These are phyloP conservation scores for Hypsizygus marmoreus DNA, from an alignment of 768 basidiomycete species.

Conservation along the genomic window DNA sequence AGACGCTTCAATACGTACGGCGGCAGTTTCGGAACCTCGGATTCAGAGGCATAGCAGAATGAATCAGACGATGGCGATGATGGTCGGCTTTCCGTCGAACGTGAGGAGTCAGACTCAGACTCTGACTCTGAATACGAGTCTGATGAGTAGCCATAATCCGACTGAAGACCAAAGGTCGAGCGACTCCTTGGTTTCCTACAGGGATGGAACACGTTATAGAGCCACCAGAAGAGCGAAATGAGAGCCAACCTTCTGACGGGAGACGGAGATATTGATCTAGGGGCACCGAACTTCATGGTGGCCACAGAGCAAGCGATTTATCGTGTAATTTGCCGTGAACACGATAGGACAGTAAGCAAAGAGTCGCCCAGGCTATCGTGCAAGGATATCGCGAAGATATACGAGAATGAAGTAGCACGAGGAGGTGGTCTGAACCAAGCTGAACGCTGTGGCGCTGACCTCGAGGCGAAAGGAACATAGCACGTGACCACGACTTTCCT, in stretches of 20 bases:
- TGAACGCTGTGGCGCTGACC: no score
- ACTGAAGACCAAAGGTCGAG: constrained; percentile 57
- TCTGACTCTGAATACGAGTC: constrained; percentile 35
- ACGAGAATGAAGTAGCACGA: no score
- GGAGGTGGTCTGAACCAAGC: no score
- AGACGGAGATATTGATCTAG: constrained; percentile 16
- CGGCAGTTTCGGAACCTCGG: constrained; percentile 33
- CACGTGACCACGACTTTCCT: no score
- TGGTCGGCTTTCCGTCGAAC: constrained; percentile 22
- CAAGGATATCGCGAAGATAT: no score
- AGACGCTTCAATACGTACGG: constrained; percentile 29
- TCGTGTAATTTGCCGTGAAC: no score
- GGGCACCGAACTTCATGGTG: constrained; percentile 63
- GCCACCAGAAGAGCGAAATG: neutral
- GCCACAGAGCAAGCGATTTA: no score
- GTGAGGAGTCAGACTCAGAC: constrained; percentile 36
- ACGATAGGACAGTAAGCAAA: no score
- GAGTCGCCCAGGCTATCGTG: no score
- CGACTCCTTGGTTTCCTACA: constrained; percentile 32
- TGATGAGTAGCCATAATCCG: constrained; percentile 45
- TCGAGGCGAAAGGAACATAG: no score
- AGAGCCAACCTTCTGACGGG: constrained; percentile 14
- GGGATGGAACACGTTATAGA: constrained; percentile 3
- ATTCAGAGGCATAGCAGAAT: constrained; percentile 45
- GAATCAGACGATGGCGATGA: constrained; percentile 34